These are phyloP conservation scores for Leccinum subrobustum DNA, from an alignment of 1,284 basidiomycete species.

Conservation along the genomic window DNA sequence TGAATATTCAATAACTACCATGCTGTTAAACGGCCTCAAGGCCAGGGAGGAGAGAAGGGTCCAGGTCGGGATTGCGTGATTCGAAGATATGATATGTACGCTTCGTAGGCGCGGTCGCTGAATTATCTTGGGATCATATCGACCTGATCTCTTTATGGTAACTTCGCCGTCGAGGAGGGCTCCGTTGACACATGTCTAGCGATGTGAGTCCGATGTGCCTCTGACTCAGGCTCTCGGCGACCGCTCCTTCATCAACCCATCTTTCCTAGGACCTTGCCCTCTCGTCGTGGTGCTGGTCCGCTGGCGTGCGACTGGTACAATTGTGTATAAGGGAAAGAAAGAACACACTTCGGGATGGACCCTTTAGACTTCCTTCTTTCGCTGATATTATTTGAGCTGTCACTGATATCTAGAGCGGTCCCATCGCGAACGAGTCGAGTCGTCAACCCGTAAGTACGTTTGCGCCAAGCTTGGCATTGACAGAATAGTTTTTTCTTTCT, in stretches of 20 bases:
- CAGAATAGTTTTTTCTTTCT: not conserved
- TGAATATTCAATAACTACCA: not conserved
- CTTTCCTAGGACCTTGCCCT: not conserved
- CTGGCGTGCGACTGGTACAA: too few relatives aligned
- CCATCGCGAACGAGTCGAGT: not conserved
- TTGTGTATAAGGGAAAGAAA: too few relatives aligned
- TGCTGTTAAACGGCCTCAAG: not conserved
- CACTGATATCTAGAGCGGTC: not conserved
- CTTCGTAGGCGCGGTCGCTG: not conserved
- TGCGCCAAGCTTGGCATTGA: not conserved
- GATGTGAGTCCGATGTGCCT: not conserved
- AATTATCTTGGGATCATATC: not conserved
- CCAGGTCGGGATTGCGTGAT: not conserved
- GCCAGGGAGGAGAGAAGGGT: not conserved
- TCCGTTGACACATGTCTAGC: not conserved
- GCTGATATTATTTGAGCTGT: not conserved
- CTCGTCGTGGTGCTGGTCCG: not conserved
- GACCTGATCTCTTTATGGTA: not conserved
- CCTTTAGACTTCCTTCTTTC: not conserved
- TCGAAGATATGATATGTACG: not conserved
- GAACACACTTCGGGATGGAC: too few relatives aligned
- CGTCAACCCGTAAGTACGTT: not conserved
- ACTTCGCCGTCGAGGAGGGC: not conserved
- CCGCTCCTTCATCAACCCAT: not conserved
- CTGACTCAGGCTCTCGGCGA: not conserved